A percentile compares a stretch with the other conserved stretches of the same genome.
Conservation (phyloP, 2,329 filamentous ascomycete species). For the Pseudocercospora fijiensis region DNA sequence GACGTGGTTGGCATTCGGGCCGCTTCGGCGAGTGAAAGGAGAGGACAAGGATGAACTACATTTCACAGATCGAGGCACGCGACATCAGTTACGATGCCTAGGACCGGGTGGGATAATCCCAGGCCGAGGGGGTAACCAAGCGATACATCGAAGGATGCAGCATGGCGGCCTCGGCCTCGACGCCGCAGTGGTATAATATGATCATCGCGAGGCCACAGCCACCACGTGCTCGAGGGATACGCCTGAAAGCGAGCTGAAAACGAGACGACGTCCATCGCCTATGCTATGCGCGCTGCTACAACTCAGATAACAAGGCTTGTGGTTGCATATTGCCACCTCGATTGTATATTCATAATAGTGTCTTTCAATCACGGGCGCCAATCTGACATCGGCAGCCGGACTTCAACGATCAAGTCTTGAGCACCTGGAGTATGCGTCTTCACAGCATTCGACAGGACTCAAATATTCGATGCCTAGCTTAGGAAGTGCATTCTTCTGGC, state of each 20-base stretch:
- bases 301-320: background rate
- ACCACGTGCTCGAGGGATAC: background rate
- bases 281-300: background rate
- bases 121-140: background rate
- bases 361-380: too few species aligned
- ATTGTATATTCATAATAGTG: too few species aligned
- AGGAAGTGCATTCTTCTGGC: slow-evolving; percentile 17
- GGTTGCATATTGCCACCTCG: background rate
- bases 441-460: too few species aligned
- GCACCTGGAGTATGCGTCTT: too few species aligned
- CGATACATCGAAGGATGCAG: background rate
- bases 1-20: background rate
- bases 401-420: too few species aligned
- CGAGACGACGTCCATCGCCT: background rate
- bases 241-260: background rate
- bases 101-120: too few species aligned
- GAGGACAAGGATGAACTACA: too few species aligned
- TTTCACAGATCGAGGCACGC: background rate
- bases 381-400: too few species aligned
- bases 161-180: background rate
- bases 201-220: background rate
- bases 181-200: background rate
- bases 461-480: background rate
- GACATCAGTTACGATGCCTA: background rate
- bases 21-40: too few species aligned